Percentiles rank a stretch among this genome's conserved stretches.
Conservation (phyloP, 148 eudicot species). For the Vaccinium darrowii region DNA sequence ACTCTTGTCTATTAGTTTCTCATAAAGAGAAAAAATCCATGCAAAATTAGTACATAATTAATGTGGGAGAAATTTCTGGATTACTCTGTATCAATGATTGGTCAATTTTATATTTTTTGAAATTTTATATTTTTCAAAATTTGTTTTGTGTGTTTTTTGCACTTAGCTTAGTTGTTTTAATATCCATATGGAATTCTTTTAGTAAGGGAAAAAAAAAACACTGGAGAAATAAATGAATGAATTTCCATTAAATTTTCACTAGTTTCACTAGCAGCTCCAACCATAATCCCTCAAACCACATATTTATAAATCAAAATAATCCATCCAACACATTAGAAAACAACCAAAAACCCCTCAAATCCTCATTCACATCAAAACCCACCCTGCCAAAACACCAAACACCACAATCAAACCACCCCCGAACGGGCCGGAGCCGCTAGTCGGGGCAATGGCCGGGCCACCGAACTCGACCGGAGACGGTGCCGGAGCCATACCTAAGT, state of each 20-base stretch:
- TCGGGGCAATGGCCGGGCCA: conserved; percentile 48
- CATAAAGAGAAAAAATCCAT: too few species aligned
- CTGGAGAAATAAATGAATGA: conserved; percentile 1
- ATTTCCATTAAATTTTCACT: neutral
- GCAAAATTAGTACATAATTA: too few species aligned
- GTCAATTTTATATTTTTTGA: too few species aligned
- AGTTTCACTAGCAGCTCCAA: neutral
- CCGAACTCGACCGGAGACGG: conserved; percentile 39
- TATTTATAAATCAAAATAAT: neutral
- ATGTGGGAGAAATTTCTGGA: too few species aligned
- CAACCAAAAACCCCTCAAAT: neutral
- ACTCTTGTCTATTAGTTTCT: too few species aligned
- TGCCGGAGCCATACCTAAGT: conserved; percentile 36
- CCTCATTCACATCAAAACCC: conserved; percentile 16
- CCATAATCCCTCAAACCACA: neutral
- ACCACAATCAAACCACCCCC: conserved; percentile 24
- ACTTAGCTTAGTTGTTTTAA: neutral
- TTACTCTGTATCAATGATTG: too few species aligned
- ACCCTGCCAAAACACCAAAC: conserved; percentile 28
- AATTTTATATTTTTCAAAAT: too few species aligned
- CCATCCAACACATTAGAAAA: neutral
- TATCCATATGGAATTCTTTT: neutral
- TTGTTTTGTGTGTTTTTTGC: too few species aligned
- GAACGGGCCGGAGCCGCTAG: conserved; percentile 36
- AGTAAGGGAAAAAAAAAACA: neutral